Conservation (phyloP, 2,329 filamentous ascomycete species). For the Fusarium falciforme region DNA sequence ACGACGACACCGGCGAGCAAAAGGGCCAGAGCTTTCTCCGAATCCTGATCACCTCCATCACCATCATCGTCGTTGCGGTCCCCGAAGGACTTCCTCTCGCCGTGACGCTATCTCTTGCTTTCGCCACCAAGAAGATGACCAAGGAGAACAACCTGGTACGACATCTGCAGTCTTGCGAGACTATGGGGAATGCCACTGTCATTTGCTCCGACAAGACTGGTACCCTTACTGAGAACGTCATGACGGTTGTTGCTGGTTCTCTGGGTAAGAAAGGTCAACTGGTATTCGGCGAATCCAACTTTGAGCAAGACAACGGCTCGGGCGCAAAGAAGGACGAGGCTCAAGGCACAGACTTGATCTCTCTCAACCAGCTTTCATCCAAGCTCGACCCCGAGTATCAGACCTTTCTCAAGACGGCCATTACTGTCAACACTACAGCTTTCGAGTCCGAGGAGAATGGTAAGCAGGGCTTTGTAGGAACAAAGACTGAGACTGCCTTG, state of each 20-base stretch:
- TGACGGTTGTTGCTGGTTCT: slow-evolving; percentile 78
- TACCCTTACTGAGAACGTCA: slow-evolving; percentile 69
- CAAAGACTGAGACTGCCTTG: slow-evolving; percentile 67
- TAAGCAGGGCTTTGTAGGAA: slow-evolving; percentile 60
- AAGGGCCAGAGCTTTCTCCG: slow-evolving; percentile 70
- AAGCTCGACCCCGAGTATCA: slow-evolving; percentile 32
- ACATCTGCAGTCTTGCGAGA: slow-evolving; percentile 74
- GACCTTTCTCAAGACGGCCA: slow-evolving; percentile 39
- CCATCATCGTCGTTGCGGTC: slow-evolving; percentile 74
- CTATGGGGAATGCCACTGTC: slow-evolving; percentile 77
- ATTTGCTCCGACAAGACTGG: slow-evolving; percentile 75
- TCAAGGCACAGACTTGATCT: background rate
- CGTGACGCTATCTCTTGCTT: slow-evolving; percentile 74
- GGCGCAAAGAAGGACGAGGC: slow-evolving; percentile 13
- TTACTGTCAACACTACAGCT: slow-evolving; percentile 68
- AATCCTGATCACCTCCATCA: slow-evolving; percentile 73
- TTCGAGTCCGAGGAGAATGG: slow-evolving; percentile 62
- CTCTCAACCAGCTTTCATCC: slow-evolving; percentile 12
- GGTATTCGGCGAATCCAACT: slow-evolving; percentile 58
- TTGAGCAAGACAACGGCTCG: slow-evolving; percentile 41
- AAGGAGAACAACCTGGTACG: slow-evolving; percentile 78
- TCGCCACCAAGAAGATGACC: slow-evolving; percentile 75
- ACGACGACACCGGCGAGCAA: slow-evolving; percentile 57
- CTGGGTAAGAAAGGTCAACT: slow-evolving; percentile 26
- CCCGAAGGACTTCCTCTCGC: slow-evolving; percentile 75